Evolutionary conservation across 495 filamentous ascomycete species (phyloP).

Genomic region (Penicillium macrosclerotiorum): DNA sequence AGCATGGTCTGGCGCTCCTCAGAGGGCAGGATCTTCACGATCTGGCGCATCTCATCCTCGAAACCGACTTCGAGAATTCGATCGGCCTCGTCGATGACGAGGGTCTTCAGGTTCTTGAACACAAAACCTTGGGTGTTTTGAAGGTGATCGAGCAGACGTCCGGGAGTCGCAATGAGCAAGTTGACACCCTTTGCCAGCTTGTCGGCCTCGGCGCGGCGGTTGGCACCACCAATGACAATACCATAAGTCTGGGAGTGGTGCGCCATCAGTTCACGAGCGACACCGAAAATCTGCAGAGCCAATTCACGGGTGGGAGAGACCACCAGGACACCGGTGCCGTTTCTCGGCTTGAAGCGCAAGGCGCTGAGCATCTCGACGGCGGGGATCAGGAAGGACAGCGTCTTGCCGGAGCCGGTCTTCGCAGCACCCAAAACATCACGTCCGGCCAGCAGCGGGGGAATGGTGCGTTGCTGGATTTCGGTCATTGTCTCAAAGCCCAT

Average conservation of each 20-base stretch:
- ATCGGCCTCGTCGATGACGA: slow-evolving; percentile 89
- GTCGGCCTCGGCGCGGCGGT: slow-evolving; percentile 85
- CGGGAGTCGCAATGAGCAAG: slow-evolving; percentile 89
- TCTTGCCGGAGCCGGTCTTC: slow-evolving; percentile 97
- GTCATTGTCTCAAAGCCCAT: slow-evolving; percentile 97
- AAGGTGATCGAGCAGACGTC: slow-evolving; percentile 88
- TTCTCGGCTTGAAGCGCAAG: slow-evolving; percentile 81
- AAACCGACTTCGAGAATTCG: slow-evolving; percentile 96
- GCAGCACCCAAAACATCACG: slow-evolving; percentile 94
- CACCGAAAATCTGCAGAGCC: slow-evolving; percentile 93
- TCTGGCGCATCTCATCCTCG: slow-evolving; percentile 97
- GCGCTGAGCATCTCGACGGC: slow-evolving; percentile 92
- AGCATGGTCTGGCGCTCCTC: slow-evolving; percentile 93
- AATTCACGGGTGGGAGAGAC: slow-evolving; percentile 73
- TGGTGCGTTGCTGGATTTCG: slow-evolving; percentile 85
- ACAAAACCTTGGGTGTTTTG: slow-evolving; percentile 91
- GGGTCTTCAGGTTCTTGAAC: slow-evolving; percentile 85
- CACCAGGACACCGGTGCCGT: slow-evolving; percentile 79
- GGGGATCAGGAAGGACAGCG: slow-evolving; percentile 89
- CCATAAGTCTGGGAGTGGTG: slow-evolving; percentile 90
- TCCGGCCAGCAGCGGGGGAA: slow-evolving; percentile 84
- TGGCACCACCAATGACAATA: slow-evolving; percentile 94
- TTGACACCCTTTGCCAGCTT: slow-evolving; percentile 95
- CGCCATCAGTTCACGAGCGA: slow-evolving; percentile 86
- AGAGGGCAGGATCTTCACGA: slow-evolving; percentile 90